Evolutionary conservation across 2,329 filamentous ascomycete species (phyloP), one percentile per base, ranked within the genome.

Genomic region (Cercospora sp.): DNA sequence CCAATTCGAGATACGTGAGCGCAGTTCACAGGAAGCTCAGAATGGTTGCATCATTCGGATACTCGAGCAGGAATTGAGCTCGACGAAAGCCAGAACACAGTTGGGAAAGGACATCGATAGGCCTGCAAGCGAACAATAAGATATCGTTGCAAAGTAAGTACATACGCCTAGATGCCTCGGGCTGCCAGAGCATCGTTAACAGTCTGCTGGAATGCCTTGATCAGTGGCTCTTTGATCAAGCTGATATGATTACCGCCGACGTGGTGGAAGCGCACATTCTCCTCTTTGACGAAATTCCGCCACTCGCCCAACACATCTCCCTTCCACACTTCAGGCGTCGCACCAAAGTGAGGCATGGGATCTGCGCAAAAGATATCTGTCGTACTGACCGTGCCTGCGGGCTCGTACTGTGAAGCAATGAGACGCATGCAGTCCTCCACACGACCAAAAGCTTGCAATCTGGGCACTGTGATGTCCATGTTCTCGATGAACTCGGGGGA

Each of bases 401-500:
- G 67, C 18, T 69, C 69, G 64, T 73, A 71, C 30, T 68, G 51
- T 21, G 58, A 45, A 12, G 68, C 69, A 21, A 73, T 72, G 5
- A 66, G 59, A 16, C 71, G 66, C 64, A 70, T 70, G 43, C 66
- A 68, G 45, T 73, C 71, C 59, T 73, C 71, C 4, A 73, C 71
- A 5, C 71, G 37, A 6, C 68, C 70, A 26, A 68, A 72, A 1
- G 70, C 71, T 32, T 73, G 67, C 10, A 73, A 58, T 9, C 71
- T 66, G 18, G 67, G 71, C 2, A 73, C 69, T 1, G 70, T 71
- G 58, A 73, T 64, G 28, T 70, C 70, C 67, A 69, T 70, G 16
- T 71, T 68, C 61, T 72, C 69, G 60, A 73, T 73, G 55, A 73
- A 67, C 18, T 71, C 69, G 12, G 69, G 71, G 5, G 69, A 67